Evolutionary conservation across 331 rosid genomes (phyloP).

Genomic region (Erythrophleum ivorense): DNA sequence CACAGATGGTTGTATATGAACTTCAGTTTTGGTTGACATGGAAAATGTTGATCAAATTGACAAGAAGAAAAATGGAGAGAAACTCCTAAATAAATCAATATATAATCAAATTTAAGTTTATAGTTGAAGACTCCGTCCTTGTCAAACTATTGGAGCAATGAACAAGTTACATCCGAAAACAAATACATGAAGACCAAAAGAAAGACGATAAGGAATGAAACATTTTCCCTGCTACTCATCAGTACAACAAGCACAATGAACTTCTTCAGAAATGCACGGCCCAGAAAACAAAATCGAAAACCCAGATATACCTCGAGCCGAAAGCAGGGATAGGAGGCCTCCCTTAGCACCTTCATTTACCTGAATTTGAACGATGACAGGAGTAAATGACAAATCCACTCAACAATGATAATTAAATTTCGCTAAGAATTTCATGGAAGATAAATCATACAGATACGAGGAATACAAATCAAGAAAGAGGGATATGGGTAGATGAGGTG

Average conservation of each 20-base stretch:
- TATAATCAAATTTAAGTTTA: neutral
- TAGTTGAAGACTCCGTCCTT: neutral
- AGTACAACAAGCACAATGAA: neutral
- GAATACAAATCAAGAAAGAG: neutral
- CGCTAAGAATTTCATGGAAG: neutral
- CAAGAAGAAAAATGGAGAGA: neutral
- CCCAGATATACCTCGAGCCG: conserved; percentile 62
- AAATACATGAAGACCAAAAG: neutral
- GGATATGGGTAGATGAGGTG: neutral
- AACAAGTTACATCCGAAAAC: neutral
- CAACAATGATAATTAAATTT: neutral
- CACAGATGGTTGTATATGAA: too few relatives aligned
- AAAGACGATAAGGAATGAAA: neutral
- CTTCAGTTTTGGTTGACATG: neutral
- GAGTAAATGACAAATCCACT: neutral
- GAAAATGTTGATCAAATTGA: neutral
- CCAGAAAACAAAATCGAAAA: neutral
- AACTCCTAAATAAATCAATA: neutral
- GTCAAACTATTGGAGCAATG: neutral
- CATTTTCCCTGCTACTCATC: conserved; percentile 3
- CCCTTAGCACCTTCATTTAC: conserved; percentile 50
- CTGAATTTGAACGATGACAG: conserved; percentile 46
- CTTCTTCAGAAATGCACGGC: neutral
- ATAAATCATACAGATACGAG: conserved; percentile 12
- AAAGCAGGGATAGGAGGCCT: conserved; percentile 58